Conservation (phyloP, 1,139 yeast genomes). For the Pichia sp. region DNA sequence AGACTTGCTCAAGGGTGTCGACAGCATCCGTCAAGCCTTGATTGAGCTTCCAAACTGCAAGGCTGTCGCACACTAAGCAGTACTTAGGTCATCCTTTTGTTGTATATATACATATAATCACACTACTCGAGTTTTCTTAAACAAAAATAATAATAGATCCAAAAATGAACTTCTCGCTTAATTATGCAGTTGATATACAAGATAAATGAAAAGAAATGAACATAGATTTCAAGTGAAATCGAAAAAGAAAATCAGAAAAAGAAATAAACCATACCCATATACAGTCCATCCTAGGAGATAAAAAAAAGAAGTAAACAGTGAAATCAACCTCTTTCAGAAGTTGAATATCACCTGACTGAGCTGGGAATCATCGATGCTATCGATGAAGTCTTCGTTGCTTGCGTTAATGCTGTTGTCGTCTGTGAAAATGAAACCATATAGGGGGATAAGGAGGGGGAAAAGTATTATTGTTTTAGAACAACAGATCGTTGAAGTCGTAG, state of each 20-base stretch:
- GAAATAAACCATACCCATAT: constrained; percentile 11
- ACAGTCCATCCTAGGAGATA: constrained; percentile 1
- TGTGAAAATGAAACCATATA: background rate
- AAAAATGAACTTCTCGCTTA: background rate
- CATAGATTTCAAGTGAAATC: background rate
- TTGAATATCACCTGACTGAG: constrained; percentile 5
- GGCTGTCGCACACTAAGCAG: constrained; percentile 38
- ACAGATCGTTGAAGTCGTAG: constrained; percentile 15
- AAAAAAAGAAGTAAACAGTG: background rate
- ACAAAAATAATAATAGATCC: too few species aligned
- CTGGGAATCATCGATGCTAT: background rate
- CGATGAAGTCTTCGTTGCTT: background rate
- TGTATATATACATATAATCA: background rate
- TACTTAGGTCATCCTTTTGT: background rate
- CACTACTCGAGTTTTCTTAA: too few species aligned
- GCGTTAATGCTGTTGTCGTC: background rate
- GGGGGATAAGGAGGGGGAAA: background rate
- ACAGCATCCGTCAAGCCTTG: constrained; percentile 61
- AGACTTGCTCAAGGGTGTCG: constrained; percentile 79
- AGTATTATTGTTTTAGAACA: constrained; percentile 7
- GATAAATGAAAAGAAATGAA: background rate
- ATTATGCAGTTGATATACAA: background rate
- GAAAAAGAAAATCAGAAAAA: background rate
- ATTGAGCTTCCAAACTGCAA: constrained; percentile 53
- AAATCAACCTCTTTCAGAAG: background rate